Conservation (phyloP, 2,329 filamentous ascomycete species). For the Pseudocercospora cruenta region DNA sequence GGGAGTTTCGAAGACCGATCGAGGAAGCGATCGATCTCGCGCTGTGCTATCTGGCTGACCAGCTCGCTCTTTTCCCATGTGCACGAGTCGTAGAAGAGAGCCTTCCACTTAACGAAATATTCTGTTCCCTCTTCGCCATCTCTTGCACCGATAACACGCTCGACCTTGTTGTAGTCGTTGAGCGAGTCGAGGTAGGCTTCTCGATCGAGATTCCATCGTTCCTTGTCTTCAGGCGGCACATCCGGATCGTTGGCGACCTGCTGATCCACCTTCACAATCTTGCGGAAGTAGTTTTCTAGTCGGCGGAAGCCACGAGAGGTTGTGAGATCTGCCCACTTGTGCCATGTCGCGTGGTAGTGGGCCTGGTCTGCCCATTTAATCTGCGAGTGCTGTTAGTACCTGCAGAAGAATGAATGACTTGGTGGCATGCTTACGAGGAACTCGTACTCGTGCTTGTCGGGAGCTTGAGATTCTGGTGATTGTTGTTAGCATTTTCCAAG, state of each 20-base stretch:
- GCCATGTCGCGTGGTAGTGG: constrained; percentile 95
- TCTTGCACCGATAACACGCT: constrained; percentile 84
- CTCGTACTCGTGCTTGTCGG: constrained; percentile 78
- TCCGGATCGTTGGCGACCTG: constrained; percentile 71
- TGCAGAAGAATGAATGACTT: background rate
- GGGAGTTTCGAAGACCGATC: constrained; percentile 81
- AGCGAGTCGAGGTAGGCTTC: constrained; percentile 88
- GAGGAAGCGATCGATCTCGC: constrained; percentile 87
- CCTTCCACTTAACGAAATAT: constrained; percentile 89
- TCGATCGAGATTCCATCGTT: constrained; percentile 93
- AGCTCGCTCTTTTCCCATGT: constrained; percentile 86
- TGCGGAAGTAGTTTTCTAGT: constrained; percentile 92
- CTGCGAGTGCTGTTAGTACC: constrained; percentile 48
- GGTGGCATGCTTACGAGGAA: constrained; percentile 58
- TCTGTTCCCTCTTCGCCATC: constrained; percentile 80
- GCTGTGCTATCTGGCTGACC: constrained; percentile 77
- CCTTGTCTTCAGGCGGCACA: constrained; percentile 79
- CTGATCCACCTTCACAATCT: constrained; percentile 80
- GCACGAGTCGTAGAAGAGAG: constrained; percentile 87
- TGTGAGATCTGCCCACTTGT: constrained; percentile 73
- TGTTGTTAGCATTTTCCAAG: background rate
- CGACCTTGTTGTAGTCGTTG: constrained; percentile 87
- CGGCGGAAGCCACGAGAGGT: constrained; percentile 76
- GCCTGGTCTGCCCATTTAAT: constrained; percentile 98
- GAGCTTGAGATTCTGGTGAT: constrained; percentile 39